A percentile compares a stretch with the other conserved stretches of the same genome.
These are phyloP conservation scores for Plasmodiophora brassicae DNA, from an alignment of 208 protist genomes.

Conservation along the genomic window DNA sequence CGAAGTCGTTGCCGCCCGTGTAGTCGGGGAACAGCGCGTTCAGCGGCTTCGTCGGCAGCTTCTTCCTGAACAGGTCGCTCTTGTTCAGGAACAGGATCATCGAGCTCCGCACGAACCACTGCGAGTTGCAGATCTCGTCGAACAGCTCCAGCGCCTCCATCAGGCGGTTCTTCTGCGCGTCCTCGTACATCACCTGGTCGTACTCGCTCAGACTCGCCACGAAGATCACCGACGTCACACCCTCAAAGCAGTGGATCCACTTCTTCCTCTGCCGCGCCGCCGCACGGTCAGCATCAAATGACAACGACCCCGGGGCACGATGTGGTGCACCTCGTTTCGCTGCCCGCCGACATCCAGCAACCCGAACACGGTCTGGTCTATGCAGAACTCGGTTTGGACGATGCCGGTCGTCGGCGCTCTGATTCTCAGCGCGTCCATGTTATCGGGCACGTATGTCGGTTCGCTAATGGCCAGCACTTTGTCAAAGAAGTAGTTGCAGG, in stretches of 20 bases:
- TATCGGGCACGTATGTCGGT: too few species aligned
- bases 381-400: slow-evolving; percentile 67
- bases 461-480: slow-evolving; percentile 48
- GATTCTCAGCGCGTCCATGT: slow-evolving; percentile 63
- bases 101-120: slow-evolving; percentile 63
- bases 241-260: slow-evolving; percentile 74
- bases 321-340: slow-evolving; percentile 69
- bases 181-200: slow-evolving; percentile 69
- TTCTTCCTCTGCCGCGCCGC: slow-evolving; percentile 67
- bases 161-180: slow-evolving; percentile 63
- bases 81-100: slow-evolving; percentile 76
- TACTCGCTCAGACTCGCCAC: slow-evolving; percentile 58
- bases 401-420: slow-evolving; percentile 76
- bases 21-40: slow-evolving; percentile 15
- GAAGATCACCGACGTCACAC: slow-evolving; percentile 67
- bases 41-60: slow-evolving; percentile 56
- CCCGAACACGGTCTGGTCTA: slow-evolving; percentile 21
- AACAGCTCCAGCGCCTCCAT: slow-evolving; percentile 65
- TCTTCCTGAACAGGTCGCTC: slow-evolving; percentile 67
- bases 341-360: slow-evolving; percentile 77
- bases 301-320: slow-evolving; percentile 60
- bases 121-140: slow-evolving; percentile 61
- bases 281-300: not conserved
- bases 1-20: not conserved
- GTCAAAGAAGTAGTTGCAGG: slow-evolving; percentile 65